phyloP scores from a whole-genome alignment of 371 early-diverging fungal species.

The Mycotypha africana region DNA sequence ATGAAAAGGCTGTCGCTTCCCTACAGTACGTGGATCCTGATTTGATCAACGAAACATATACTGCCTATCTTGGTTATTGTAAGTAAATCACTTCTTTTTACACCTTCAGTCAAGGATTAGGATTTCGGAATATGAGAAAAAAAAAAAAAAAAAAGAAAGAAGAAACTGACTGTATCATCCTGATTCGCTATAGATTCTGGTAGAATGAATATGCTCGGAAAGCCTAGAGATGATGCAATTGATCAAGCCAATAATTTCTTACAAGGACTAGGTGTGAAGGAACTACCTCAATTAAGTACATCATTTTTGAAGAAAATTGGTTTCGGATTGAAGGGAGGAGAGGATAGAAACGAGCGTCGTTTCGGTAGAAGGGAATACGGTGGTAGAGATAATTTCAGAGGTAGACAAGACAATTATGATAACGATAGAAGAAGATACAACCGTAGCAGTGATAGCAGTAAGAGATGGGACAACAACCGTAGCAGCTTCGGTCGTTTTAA shows the following conservation, averaged over 20 bases:
- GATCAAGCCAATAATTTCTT: slow-evolving; percentile 36
- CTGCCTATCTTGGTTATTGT: slow-evolving; percentile 69
- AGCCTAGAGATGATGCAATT: slow-evolving; percentile 35
- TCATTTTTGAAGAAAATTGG: slow-evolving; percentile 47
- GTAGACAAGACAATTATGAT: slow-evolving; percentile 1
- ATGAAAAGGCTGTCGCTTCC: slow-evolving; percentile 15
- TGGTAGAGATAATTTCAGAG: slow-evolving; percentile 11
- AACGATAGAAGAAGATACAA: slow-evolving; percentile 7
- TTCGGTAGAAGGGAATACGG: no score
- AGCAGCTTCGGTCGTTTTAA: slow-evolving; percentile 5
- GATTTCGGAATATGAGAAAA: no score
- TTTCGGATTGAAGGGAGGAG: no score
- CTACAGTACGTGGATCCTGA: slow-evolving; percentile 49
- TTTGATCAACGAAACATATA: slow-evolving; percentile 49
- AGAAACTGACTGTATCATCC: slow-evolving; percentile 5
- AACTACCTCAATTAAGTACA: slow-evolving; percentile 44
- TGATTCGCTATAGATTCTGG: slow-evolving; percentile 24
- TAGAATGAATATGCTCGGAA: slow-evolving; percentile 34
- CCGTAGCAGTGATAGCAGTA: slow-evolving; percentile 10
- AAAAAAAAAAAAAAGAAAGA: no score
- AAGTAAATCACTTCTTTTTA: slow-evolving; percentile 19
- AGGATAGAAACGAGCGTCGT: no score
- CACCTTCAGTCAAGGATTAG: no score
- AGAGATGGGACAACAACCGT: no score
- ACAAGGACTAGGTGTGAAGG: slow-evolving; percentile 35